Evolutionary conservation across 2,329 filamentous ascomycete species (phyloP), one percentile per base, ranked within the genome.

Genomic region (Claviceps purpurea): DNA sequence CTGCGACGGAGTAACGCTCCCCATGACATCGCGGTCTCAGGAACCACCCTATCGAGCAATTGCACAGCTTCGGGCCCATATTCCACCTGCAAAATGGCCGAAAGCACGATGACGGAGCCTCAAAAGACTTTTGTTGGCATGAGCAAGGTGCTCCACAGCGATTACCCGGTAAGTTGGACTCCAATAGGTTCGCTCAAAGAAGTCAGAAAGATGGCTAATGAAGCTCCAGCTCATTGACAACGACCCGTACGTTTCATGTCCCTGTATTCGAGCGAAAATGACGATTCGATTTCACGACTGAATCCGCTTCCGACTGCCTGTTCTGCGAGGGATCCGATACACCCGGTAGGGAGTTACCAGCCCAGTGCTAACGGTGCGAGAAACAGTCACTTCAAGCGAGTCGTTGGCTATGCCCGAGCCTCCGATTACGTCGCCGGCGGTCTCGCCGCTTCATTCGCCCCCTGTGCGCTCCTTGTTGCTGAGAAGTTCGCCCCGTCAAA

Each of bases 161-260:
- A 93, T 55, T 97, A 87, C 69, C 91, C 91, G 54, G 93, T 97
- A 74, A 64, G 87, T 75, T 52, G 53, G 30, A 50, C 6, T 47
- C 16, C 56, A 50, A 55, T 57, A 58, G 57, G 34, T 51, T 54
- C 57, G 56, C 62, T 60, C 58, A 14, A 14, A 26, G 26, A 34
- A 11, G 53, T 53, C n/a, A 18, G 50, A 34, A 2, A 13, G 13
- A 46, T 44, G 40, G 42, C 55, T 60, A 57, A 62, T 52, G 47
- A 55, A 54, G 57, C 64, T 64, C 60, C 73, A 98, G 93, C 86
- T 97, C 74, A 97, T 98, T 72, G 93, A 98, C 76, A 94, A 88
- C 75, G 93, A 98, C 72, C 93, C 93, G 90, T 96, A 90, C 53
- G 68, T 68, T 46, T 38, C 44, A 34, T 14, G 38, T 4, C 16